Evolutionary conservation across 1,284 basidiomycete species (phyloP).

Genomic region (Puccinia hordei): DNA sequence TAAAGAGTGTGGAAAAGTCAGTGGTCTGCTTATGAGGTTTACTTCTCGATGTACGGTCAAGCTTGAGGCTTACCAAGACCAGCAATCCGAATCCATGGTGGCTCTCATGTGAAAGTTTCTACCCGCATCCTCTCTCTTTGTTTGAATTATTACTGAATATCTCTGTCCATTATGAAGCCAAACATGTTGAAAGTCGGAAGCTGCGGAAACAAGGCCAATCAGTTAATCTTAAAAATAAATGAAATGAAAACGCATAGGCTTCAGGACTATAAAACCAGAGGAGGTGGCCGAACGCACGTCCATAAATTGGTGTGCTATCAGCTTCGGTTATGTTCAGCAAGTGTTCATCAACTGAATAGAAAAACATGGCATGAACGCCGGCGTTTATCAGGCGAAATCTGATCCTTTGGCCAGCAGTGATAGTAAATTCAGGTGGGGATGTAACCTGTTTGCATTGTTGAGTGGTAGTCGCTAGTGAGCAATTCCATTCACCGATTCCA

Average conservation of each 20-base stretch:
- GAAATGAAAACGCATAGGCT: neutral
- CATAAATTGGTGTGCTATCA: constrained; percentile 42
- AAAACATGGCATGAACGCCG: constrained; percentile 59
- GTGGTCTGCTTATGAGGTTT: neutral
- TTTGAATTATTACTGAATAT: constrained; percentile 37
- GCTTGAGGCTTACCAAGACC: constrained; percentile 31
- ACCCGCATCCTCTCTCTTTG: constrained; percentile 23
- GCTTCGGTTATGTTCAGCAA: constrained; percentile 52
- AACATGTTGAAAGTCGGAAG: constrained; percentile 52
- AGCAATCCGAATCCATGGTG: constrained; percentile 43
- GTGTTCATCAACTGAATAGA: constrained; percentile 55
- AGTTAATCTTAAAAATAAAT: neutral
- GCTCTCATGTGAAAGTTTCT: constrained; percentile 35
- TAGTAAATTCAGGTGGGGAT: constrained; percentile 33
- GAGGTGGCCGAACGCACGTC: constrained; percentile 18
- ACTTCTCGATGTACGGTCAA: no score
- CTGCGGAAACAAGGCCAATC: constrained; percentile 1
- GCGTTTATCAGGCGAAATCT: constrained; percentile 66
- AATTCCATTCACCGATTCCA: constrained; percentile 58
- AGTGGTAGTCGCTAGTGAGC: constrained; percentile 23
- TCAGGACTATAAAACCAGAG: neutral
- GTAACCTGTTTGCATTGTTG: constrained; percentile 17
- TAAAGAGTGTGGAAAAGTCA: neutral
- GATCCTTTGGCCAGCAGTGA: constrained; percentile 38
- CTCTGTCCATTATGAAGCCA: constrained; percentile 52